phyloP scores from a whole-genome alignment of 2,329 filamentous ascomycete genomes.

The Capronia coronata region DNA sequence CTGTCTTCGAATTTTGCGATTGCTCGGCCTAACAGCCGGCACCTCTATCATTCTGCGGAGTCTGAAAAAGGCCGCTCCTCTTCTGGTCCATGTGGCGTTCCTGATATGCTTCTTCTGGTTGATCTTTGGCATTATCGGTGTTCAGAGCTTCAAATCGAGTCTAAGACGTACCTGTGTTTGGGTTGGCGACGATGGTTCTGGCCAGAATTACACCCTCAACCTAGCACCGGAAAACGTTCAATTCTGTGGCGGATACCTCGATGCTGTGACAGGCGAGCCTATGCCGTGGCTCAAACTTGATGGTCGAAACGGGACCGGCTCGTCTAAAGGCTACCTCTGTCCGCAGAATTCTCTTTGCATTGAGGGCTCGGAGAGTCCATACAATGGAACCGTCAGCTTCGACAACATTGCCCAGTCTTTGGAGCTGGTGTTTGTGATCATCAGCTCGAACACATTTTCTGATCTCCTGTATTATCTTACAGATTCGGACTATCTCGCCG shows the following conservation, averaged over 20 bases:
- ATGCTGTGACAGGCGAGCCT: slow-evolving; percentile 50
- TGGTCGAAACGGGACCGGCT: slow-evolving; percentile 46
- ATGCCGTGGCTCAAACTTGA: slow-evolving; percentile 63
- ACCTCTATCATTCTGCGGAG: slow-evolving; percentile 94
- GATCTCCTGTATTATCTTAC: slow-evolving; percentile 92
- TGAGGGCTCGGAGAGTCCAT: slow-evolving; percentile 65
- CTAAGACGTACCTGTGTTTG: slow-evolving; percentile 71
- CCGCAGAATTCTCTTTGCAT: slow-evolving; percentile 77
- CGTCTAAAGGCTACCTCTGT: slow-evolving; percentile 80
- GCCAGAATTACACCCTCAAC: slow-evolving; percentile 39
- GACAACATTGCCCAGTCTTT: slow-evolving; percentile 90
- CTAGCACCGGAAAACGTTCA: slow-evolving; percentile 56
- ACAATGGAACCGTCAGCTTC: slow-evolving; percentile 80
- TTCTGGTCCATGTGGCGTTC: slow-evolving; percentile 88
- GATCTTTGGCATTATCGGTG: slow-evolving; percentile 89
- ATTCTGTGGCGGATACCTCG: slow-evolving; percentile 80
- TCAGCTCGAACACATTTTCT: slow-evolving; percentile 96
- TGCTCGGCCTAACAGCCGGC: slow-evolving; percentile 87
- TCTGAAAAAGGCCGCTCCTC: slow-evolving; percentile 87
- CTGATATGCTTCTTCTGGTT: slow-evolving; percentile 97
- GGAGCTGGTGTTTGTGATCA: slow-evolving; percentile 93
- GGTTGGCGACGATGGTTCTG: slow-evolving; percentile 53
- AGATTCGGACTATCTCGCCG: slow-evolving; percentile 80
- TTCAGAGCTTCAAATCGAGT: slow-evolving; percentile 91
- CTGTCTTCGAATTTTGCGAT: slow-evolving; percentile 81